Evolutionary conservation across 768 basidiomycete species (phyloP), one percentile per base, ranked within the genome.

Genomic region (Glaciozyma martinii): DNA sequence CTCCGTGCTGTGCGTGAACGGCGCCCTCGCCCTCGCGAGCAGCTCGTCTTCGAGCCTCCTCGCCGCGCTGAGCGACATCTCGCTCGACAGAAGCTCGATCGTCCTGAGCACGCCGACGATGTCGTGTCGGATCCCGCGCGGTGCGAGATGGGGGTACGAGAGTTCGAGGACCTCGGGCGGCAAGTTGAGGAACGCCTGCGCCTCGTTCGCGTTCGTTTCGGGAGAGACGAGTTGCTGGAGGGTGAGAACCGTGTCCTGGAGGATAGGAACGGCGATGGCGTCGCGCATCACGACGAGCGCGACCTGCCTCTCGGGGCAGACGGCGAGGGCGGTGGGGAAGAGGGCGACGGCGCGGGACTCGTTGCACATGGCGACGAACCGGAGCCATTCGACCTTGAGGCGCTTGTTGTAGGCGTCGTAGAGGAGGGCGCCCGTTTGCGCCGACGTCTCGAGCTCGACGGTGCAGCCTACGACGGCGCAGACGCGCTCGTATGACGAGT

Each of bases 381-480:
- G 91, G 73, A 97, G 88, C 93, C 94, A 98, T 71, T 97, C 92
- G 54, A 88, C 79, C 75, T 89, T 92, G 71, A 95, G 76, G 0
- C 86, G 85, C 71, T 83, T 86, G 84, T 89, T 87, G 74, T 90
- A 91, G 52, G 84, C 85, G 53, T 84, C 83, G 73, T 90, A 81
- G 68, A 87, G 85, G 54, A 84, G 80, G 44, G 86, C 86, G 21
- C 91, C 91, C 4, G 89, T 91, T 66, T 86, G 84, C 0, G 85
- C 80, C 72, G 89, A 86, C 49, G 81, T 81, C 67, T 83, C 82
- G 43, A 93, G 79, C 61, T 80, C 81, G 57, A 97, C 86, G 0
- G 88, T 87, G 72, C 87, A 89, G 1, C 91, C 94, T 32, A 98
- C 90, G 23, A 91, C 84, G 7, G 85, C 85, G 0, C 84, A 86